Conservation (phyloP, 2,329 filamentous ascomycete species). For the Fusarium sp. region DNA sequence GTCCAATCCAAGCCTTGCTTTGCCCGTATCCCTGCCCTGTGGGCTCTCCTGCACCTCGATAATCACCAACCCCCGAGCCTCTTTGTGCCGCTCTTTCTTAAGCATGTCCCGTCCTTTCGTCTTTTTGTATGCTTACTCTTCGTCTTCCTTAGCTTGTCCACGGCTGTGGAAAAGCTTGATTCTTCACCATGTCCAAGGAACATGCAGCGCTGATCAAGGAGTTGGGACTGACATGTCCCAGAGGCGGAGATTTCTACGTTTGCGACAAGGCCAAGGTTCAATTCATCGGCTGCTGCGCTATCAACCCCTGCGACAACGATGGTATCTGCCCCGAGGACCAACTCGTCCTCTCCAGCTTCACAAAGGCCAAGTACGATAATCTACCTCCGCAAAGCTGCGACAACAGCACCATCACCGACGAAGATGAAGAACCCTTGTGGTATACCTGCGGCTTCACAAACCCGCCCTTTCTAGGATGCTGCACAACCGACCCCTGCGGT, state of each 20-base stretch:
- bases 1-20: not conserved
- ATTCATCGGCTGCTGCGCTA: slow-evolving; percentile 54
- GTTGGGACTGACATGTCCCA: slow-evolving; percentile 39
- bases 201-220: not conserved
- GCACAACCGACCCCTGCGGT: slow-evolving; percentile 34
- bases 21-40: not conserved
- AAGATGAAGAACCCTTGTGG: slow-evolving; percentile 35
- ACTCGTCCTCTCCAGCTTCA: slow-evolving; percentile 45
- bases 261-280: slow-evolving; percentile 44
- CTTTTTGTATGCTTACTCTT: not conserved
- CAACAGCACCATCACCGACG: not conserved
- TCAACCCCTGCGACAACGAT: slow-evolving; percentile 47
- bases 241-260: slow-evolving; percentile 50
- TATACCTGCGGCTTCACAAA: slow-evolving; percentile 47
- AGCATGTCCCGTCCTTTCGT: not conserved
- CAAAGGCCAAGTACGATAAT: slow-evolving; percentile 38
- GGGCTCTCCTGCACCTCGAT: not conserved
- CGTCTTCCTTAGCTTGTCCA: not conserved
- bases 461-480: slow-evolving; percentile 54
- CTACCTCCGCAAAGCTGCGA: slow-evolving; percentile 48
- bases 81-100: not conserved
- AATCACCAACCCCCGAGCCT: not conserved
- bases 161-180: not conserved
- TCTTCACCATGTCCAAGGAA: not conserved
- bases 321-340: slow-evolving; percentile 44